Evolutionary conservation across 768 basidiomycete species (phyloP), one percentile per base, ranked within the genome.

Genomic region (Ephemerocybe angulata): DNA sequence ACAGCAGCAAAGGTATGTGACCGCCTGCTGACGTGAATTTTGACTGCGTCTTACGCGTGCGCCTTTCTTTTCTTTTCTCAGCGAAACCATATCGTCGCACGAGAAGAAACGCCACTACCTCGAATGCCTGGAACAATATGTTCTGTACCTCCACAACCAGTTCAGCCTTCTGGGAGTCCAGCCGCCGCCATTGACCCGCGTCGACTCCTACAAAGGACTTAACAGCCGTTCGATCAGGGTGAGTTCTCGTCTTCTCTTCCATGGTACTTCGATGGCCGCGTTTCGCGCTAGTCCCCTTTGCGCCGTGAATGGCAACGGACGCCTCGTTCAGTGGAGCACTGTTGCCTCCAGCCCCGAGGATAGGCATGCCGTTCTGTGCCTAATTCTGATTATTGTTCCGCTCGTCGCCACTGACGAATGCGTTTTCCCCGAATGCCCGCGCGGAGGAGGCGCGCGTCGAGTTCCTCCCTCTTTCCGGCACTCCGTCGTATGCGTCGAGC

Each of bases 91-190:
- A 53, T 85, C 87, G 2, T 87, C 86, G 5, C 87, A 90, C 61
- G 87, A 89, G 62, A 88, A 88, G 62, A 88, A 88, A 61, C 72
- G 87, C 2, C 78, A 84, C 61, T 88, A 89, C 62, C 76, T 89
- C 22, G 86, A 87, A 60, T 86, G 84, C 59, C 68, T 90, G 6
- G 87, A 90, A 59, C 79, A 85, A 55, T 90, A 88, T 64, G 80
- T 88, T 13, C 63, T 76, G 27, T 87, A 82, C 60, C 72, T 88
- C 11, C 85, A 87, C 58, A 75, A 86, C 27, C 84, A 85, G 53
- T 71, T 87, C 37, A 70, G 70, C 0, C 76, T 80, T 43, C 64
- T 84, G 11, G 80, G 81, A 15, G 67, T 73, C 0, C 63, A 67
- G 0, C 83, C 85, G 1, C 65, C 74, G 1, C 60, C 70, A 0